A percentile compares a stretch with the other conserved stretches of the same genome.
These are phyloP conservation scores for Biscogniauxia sp. DNA, from an alignment of 2,329 filamentous ascomycete genomes.

Conservation along the genomic window DNA sequence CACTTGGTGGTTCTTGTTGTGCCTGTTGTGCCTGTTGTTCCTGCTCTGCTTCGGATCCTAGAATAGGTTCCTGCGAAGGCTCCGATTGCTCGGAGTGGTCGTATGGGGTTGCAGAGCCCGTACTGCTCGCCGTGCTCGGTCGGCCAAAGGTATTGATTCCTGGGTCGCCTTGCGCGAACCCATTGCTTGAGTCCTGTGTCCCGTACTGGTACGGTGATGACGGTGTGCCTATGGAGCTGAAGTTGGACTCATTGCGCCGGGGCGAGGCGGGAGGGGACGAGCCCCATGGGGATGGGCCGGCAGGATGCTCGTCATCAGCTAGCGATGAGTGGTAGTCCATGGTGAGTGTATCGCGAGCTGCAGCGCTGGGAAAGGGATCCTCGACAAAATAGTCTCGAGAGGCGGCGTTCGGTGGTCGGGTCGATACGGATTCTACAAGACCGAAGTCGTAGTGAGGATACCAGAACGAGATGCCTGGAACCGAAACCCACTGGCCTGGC, in stretches of 20 bases:
- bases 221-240: constrained; percentile 38
- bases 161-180: constrained; percentile 38
- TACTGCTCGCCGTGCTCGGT: constrained; percentile 47
- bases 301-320: constrained; percentile 52
- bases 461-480: background rate
- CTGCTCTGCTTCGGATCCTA: constrained; percentile 24
- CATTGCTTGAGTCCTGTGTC: constrained; percentile 42
- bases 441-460: background rate
- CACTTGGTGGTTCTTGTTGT: constrained; percentile 6
- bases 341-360: constrained; percentile 13
- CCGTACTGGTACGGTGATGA: constrained; percentile 44
- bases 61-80: constrained; percentile 30
- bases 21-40: constrained; percentile 17
- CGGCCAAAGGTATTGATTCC: constrained; percentile 41
- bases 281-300: constrained; percentile 55
- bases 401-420: constrained; percentile 1
- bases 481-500: too few species aligned
- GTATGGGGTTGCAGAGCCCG: constrained; percentile 41
- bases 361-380: constrained; percentile 7
- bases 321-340: constrained; percentile 62
- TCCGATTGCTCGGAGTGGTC: constrained; percentile 34
- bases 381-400: constrained; percentile 6
- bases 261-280: constrained; percentile 52
- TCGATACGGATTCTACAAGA: background rate
- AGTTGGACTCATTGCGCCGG: constrained; percentile 43